A percentile compares a stretch with the other conserved stretches of the same genome.
These are phyloP conservation scores for Capsella bursapastoris DNA, from an alignment of 345 rosid genomes.

Conservation along the genomic window DNA sequence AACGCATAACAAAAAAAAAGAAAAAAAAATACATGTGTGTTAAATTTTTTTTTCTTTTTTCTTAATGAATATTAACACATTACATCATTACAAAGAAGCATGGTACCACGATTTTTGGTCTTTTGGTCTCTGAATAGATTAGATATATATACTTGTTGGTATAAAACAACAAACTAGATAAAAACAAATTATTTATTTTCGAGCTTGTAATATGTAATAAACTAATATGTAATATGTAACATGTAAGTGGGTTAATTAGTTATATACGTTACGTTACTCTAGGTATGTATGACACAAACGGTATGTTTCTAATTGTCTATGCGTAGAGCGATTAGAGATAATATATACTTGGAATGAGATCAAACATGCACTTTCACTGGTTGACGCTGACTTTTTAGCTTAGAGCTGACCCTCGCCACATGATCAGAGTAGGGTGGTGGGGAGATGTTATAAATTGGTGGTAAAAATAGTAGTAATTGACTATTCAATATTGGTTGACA, in stretches of 20 bases:
- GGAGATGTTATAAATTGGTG: constrained; percentile 1
- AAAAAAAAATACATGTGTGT: neutral
- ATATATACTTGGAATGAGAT: neutral
- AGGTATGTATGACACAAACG: neutral
- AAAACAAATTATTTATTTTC: neutral
- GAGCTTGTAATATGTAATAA: neutral
- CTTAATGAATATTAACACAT: neutral
- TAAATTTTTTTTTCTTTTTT: neutral
- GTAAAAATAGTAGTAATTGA: constrained; percentile 9
- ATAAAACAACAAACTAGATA: neutral
- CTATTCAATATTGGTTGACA: constrained; percentile 11
- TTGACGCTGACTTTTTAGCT: constrained; percentile 30
- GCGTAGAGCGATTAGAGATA: neutral
- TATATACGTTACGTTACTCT: neutral
- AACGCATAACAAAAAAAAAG: neutral
- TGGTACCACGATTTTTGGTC: neutral
- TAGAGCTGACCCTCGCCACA: constrained; percentile 15
- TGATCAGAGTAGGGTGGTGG: constrained; percentile 16
- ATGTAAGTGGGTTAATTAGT: no score
- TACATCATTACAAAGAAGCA: neutral
- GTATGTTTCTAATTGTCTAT: neutral
- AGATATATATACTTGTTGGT: constrained; percentile 5
- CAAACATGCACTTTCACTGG: neutral
- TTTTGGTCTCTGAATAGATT: neutral
- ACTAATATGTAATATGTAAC: neutral